Conservation (phyloP, 2,329 filamentous ascomycete species). For the Fusarium setosum region DNA sequence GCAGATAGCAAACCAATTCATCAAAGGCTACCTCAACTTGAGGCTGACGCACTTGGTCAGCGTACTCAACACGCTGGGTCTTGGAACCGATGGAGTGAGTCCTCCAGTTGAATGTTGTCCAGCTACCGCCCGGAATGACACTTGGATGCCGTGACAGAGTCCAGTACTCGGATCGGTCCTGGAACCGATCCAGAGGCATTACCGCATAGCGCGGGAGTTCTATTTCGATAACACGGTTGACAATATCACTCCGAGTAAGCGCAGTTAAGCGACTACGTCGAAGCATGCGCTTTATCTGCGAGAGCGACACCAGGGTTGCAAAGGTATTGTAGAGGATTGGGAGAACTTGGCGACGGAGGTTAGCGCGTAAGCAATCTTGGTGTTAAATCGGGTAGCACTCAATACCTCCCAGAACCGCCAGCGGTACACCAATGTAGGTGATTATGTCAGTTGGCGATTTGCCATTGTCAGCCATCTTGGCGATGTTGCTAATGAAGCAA, state of each 20-base stretch:
- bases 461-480: slow-evolving; percentile 47
- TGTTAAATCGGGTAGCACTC: fast-evolving
- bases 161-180: slow-evolving; percentile 68
- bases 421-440: slow-evolving; percentile 67
- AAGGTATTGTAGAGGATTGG: slow-evolving; percentile 75
- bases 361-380: neutral
- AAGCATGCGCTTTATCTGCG: slow-evolving; percentile 69
- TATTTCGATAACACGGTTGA: slow-evolving; percentile 74
- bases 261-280: slow-evolving; percentile 67
- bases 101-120: slow-evolving; percentile 75
- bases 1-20: slow-evolving; percentile 69
- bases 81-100: slow-evolving; percentile 71
- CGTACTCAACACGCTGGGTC: slow-evolving; percentile 72
- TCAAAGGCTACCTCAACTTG: slow-evolving; percentile 67
- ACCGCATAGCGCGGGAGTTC: slow-evolving; percentile 74
- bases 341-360: slow-evolving; percentile 54
- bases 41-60: slow-evolving; percentile 64
- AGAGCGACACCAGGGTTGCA: slow-evolving; percentile 68
- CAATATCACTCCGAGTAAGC: slow-evolving; percentile 71
- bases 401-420: slow-evolving; percentile 63
- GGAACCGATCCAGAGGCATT: slow-evolving; percentile 67
- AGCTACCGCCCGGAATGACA: slow-evolving; percentile 68
- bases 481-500: neutral
- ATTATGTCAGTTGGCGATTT: slow-evolving; percentile 60
- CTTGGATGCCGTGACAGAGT: slow-evolving; percentile 61